Evolutionary conservation across 2,329 filamentous ascomycete genomes (phyloP), one percentile per base, ranked within the genome.

Genomic region (Sclerotinia nivalis): DNA sequence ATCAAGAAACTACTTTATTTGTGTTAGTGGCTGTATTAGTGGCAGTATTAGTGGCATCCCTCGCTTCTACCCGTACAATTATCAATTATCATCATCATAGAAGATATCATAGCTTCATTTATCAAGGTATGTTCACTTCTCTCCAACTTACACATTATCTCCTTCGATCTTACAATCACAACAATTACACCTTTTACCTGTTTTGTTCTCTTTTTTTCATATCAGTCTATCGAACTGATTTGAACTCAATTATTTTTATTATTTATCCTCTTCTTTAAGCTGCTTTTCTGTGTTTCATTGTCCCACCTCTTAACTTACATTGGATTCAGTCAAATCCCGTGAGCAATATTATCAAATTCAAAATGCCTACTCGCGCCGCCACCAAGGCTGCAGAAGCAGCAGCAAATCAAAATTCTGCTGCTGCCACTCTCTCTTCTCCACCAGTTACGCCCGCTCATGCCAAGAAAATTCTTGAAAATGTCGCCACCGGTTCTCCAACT

Each of bases 281-380:
- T 8, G 12, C 28, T 43, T 40, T 28, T 13, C 9, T 6, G 6
- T 18, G 40, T 43, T 43, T 18, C 6, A 52, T 65, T 40, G 4
- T 28, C 15, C 13, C 1, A 20, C 31, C 15, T 52, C 20, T 40
- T 8, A 13, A 40, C 25, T 28, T 9, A 12, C 15, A 28, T 52
- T 40, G 15, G 4, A 22, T 37, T 54, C n/a, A 15, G 2, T 28
- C 28, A 13, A 8, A 50, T 50, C 13, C 47, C 2, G 15, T 12
- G 28, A n/a, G 6, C 47, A 43, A 18, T 2, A 20, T 2, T 20
- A 40, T 22, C 34, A 12, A 52, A 13, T 25, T 22, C 3, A 62
- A 31, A 8, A 69, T 69, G 67, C 59, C 67, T 28, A 69, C 67
- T 49, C 67, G 67, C 10, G 67, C 67, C 15, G 43, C 67, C 22